Conservation (phyloP, 108 stramenopile genomes). For the Fragilaria radians region DNA sequence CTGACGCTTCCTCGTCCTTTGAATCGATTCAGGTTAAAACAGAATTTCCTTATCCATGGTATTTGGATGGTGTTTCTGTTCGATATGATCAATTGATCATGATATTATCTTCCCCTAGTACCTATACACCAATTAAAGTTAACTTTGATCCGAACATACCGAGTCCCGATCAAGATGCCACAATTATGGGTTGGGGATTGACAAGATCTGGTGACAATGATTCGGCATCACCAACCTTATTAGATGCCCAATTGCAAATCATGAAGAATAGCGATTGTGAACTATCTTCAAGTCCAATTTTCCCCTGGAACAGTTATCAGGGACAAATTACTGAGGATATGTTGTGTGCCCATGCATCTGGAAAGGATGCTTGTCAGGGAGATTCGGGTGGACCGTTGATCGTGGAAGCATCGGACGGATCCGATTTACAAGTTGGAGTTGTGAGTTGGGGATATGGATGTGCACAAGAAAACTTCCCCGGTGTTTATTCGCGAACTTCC, state of each 20-base stretch:
- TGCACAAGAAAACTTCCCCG: slow-evolving; percentile 22
- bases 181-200: neutral
- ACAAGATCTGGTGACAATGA: neutral
- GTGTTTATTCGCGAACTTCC: slow-evolving; percentile 55
- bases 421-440: slow-evolving; percentile 28
- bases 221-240: neutral
- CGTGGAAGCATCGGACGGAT: slow-evolving; percentile 1
- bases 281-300: neutral
- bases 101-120: neutral
- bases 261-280: neutral
- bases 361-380: slow-evolving; percentile 42
- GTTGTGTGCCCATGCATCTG: slow-evolving; percentile 28
- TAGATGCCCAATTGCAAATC: neutral
- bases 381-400: slow-evolving; percentile 49
- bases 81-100: neutral
- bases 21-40: neutral
- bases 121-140: neutral
- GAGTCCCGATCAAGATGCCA: neutral
- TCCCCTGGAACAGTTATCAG: slow-evolving; percentile 1
- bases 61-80: neutral
- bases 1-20: neutral
- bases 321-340: slow-evolving; percentile 18
- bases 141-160: neutral
- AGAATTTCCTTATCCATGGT: neutral
- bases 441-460: slow-evolving; percentile 31